A percentile compares a stretch with the other conserved stretches of the same genome.
These are phyloP conservation scores for Entrophospora sp. DNA, from an alignment of 192 early-diverging fungal genomes.

Conservation along the genomic window DNA sequence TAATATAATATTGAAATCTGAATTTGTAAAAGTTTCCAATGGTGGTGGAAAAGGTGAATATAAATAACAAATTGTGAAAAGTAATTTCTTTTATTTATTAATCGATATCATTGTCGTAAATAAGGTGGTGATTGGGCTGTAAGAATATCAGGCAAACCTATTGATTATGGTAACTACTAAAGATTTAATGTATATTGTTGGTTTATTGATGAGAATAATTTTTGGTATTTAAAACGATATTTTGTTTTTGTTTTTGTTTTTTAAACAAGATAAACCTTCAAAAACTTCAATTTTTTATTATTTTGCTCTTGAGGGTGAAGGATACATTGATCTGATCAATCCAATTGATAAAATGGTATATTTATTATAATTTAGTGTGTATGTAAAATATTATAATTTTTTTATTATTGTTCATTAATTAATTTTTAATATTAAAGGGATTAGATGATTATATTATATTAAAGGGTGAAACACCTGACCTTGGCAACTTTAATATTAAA, in stretches of 20 bases:
- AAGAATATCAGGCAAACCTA: constrained; percentile 64
- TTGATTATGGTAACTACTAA: constrained; percentile 37
- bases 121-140: constrained; percentile 71
- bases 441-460: constrained; percentile 31
- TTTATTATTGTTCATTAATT: background rate
- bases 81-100: too few species aligned
- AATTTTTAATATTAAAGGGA: constrained; percentile 15
- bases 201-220: too few species aligned
- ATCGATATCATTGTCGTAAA: too few species aligned
- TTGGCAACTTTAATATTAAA: constrained; percentile 64
- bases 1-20: constrained; percentile 59
- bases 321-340: constrained; percentile 41
- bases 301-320: constrained; percentile 66
- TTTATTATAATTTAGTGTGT: background rate
- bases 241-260: background rate
- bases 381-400: background rate
- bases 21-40: constrained; percentile 65
- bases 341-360: background rate
- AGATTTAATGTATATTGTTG: too few species aligned
- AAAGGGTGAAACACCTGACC: constrained; percentile 49
- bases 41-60: constrained; percentile 50
- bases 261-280: constrained; percentile 28
- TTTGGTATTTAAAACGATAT: too few species aligned
- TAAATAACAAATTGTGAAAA: constrained; percentile 15
- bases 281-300: constrained; percentile 64